phyloP scores from a whole-genome alignment of 108 stramenopile species.

The Cyclotella choctawhatcheeana region DNA sequence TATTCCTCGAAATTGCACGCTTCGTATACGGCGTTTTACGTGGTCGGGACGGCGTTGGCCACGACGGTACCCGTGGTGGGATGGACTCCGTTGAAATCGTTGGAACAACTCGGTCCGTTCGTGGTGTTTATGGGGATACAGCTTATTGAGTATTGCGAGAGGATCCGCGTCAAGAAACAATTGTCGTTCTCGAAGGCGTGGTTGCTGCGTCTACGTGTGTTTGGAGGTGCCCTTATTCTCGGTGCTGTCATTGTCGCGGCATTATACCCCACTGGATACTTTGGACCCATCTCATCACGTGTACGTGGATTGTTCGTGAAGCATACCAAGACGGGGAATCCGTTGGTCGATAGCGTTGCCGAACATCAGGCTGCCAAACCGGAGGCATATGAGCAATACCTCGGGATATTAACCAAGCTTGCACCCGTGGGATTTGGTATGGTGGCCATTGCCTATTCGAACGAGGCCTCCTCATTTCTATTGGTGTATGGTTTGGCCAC shows the following conservation, averaged over 20 bases:
- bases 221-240: slow-evolving; percentile 38
- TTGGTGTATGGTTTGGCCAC: slow-evolving; percentile 91
- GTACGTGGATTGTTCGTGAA: slow-evolving; percentile 92
- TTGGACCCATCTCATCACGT: slow-evolving; percentile 89
- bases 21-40: slow-evolving; percentile 92
- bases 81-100: slow-evolving; percentile 75
- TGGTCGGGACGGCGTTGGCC: slow-evolving; percentile 91
- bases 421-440: slow-evolving; percentile 94
- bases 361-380: slow-evolving; percentile 97
- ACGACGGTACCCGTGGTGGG: slow-evolving; percentile 93
- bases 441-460: slow-evolving; percentile 60
- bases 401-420: slow-evolving; percentile 71
- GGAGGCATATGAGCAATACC: slow-evolving; percentile 93
- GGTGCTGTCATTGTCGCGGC: slow-evolving; percentile 41
- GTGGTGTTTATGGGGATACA: slow-evolving; percentile 83
- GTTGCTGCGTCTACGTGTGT: slow-evolving; percentile 66
- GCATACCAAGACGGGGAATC: slow-evolving; percentile 94
- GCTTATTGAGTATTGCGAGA: slow-evolving; percentile 62
- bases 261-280: slow-evolving; percentile 87
- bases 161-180: slow-evolving; percentile 57
- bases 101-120: slow-evolving; percentile 89
- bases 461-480: slow-evolving; percentile 90
- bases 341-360: slow-evolving; percentile 92
- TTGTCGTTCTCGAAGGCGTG: slow-evolving; percentile 43
- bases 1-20: slow-evolving; percentile 86